Base-by-base conservation (phyloP, 345 rosid species). In the Camelina sativa region DNA sequence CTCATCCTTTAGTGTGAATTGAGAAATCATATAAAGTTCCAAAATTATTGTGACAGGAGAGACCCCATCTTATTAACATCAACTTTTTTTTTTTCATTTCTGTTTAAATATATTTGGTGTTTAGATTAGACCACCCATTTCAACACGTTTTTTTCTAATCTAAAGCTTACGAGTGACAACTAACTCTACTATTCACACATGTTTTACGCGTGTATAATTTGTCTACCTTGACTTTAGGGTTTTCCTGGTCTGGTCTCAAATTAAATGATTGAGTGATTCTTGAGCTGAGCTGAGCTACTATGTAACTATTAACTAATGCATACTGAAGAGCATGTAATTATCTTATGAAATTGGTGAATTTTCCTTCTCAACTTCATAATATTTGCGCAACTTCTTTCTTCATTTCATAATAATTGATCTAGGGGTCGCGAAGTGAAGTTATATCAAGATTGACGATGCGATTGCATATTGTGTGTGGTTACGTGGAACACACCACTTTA, bases 31-130 rank as follows among this genome's bases (percentile, higher is more conserved):
- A 10, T 60, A 52, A 75, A 75, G 63, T 22, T 70, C 71, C 66
- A 56, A 63, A 35, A 62, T 50, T 70, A 56, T 69, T 23, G 62
- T 61, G 41, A 68, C 69, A 22, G 19, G 8, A 69, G 64, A 62
- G 71, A 69, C 56, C 38, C 38, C 62, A 60, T 52, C 62, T 56
- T 23, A 47, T 56, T 23, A 47, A 67, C 40, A 63, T 46, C 23
- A 25, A 16, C 54, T 20, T 52, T 2, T 28, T 25, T 23, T 25
- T 25, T 16, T 16, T 58, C 40, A 8, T 37, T 8, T 9, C 8
- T 34, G 37, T 34, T 38, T 38, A 9, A 38, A 38, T 9, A 38
- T 38, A 38, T 38, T 38, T 38, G 41, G 41, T 38, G 12, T 38
- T 2, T 32, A 32, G 30, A 28, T 37, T 13, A 54, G 44, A 73